phyloP scores from a whole-genome alignment of 2,329 filamentous ascomycete species.

The Ceratocystis alfenasii region DNA sequence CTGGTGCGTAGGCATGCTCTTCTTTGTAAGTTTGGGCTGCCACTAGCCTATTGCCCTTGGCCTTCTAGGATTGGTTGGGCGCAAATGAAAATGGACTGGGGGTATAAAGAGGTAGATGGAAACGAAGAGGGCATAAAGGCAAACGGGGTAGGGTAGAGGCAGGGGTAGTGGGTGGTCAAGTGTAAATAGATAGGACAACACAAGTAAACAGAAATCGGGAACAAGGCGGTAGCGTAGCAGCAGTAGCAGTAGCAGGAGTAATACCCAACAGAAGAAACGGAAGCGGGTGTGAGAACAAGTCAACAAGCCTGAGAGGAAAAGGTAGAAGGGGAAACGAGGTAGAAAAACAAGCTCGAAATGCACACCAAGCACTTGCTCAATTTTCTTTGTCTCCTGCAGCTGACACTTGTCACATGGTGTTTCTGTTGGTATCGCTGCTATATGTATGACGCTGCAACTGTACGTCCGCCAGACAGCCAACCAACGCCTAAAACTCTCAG shows the following conservation, averaged over 20 bases:
- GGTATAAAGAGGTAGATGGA: background rate
- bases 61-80: constrained; percentile 17
- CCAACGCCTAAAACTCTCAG: background rate
- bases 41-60: constrained; percentile 10
- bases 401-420: constrained; percentile 6
- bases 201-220: background rate
- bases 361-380: background rate
- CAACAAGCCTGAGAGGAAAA: background rate
- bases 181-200: background rate
- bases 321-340: background rate
- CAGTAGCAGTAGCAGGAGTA: background rate
- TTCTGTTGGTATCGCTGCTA: no score
- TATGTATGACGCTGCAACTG: background rate
- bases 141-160: background rate
- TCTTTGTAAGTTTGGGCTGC: constrained; percentile 18
- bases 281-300: background rate
- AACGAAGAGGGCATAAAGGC: background rate
- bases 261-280: background rate
- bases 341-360: background rate
- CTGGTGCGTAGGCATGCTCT: background rate
- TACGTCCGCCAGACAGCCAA: background rate
- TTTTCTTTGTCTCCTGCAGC: background rate
- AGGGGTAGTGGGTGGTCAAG: background rate
- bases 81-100: constrained; percentile 14
- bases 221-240: background rate